Percentiles rank a stretch among this genome's conserved stretches.
Conservation (phyloP, 108 stramenopile species). For the Fistulifera solaris region DNA sequence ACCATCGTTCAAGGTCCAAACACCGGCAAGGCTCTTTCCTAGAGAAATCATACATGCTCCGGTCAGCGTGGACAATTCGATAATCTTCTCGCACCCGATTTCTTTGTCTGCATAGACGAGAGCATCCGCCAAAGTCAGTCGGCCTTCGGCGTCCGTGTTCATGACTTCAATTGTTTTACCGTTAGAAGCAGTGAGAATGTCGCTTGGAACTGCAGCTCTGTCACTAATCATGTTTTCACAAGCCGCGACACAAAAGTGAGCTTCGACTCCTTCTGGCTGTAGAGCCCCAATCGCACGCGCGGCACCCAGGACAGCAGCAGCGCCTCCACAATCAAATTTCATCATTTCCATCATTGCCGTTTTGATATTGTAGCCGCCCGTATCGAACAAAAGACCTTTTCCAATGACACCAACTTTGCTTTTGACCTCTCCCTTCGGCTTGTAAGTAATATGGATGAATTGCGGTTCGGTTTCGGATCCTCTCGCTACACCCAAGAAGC, state of each 20-base stretch:
- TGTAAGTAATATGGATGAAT: constrained; percentile 96
- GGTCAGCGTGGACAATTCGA: constrained; percentile 90
- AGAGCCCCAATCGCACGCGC: constrained; percentile 50
- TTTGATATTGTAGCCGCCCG: constrained; percentile 99
- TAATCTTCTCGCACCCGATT: constrained; percentile 82
- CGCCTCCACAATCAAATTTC: constrained; percentile 99
- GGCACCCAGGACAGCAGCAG: constrained; percentile 55
- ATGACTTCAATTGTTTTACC: constrained; percentile 95
- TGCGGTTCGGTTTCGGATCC: constrained; percentile 88
- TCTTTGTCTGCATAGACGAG: constrained; percentile 94
- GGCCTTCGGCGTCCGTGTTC: constrained; percentile 98
- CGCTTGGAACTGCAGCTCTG: constrained; percentile 84
- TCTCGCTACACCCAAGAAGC: constrained; percentile 87
- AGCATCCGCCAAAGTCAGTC: constrained; percentile 95
- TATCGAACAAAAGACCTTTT: constrained; percentile 96
- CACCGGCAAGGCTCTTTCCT: constrained; percentile 59
- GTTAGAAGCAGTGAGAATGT: constrained; percentile 94
- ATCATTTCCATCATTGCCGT: constrained; percentile 96
- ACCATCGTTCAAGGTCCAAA: constrained; percentile 83
- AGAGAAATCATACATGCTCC: constrained; percentile 83
- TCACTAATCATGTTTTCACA: constrained; percentile 97
- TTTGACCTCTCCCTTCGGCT: constrained; percentile 32
- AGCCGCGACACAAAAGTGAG: constrained; percentile 87
- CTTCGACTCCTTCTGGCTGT: constrained; percentile 75
- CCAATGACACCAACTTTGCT: constrained; percentile 90